Base-by-base conservation (phyloP, 345 rosid genomes). In the Conringia planisiliqua region DNA sequence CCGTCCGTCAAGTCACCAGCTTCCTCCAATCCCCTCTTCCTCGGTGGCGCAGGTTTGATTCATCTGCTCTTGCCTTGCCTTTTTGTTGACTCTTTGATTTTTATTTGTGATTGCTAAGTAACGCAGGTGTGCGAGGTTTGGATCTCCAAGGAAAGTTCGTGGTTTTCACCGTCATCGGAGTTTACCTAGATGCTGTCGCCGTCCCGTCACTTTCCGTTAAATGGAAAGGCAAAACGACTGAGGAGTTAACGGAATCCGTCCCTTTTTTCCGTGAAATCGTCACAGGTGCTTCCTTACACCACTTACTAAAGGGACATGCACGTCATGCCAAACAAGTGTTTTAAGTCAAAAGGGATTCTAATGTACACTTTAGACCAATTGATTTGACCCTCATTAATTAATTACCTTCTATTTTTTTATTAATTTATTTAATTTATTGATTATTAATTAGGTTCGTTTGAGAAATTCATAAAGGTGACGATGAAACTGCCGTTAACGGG, bases 251-350 rank as follows among this genome's bases (percentile, higher is more conserved):
- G 54, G 86, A 85, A 20, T 90, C 95, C 64, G 84, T 80, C 16
- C 90, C 83, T 64, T 94, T 91, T 75, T 90, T 85, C 60, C 82
- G 95, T 65, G 95, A 91, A 47, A 74, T 94, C 57, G 91, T 94
- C 56, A 87, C 93, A 17, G 98, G 97, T 93, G 8, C 52, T 57
- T 20, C 7, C 5, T 58, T 14, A 30, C 43, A 17, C 17, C 32
- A 46, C 54, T 18, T 24, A 43, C 36, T 38, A 20, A 6, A 27
- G 12, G 0, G 32, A 33, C 61, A n/a, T n/a, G n/a, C n/a, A 60
- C 35, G 36, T 20, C 38, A 50, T n/a, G 40, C 35, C 10, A 36
- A n/a, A n/a, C n/a, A n/a, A 59, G 10, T 36, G 16, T 18, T 59
- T 36, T 1, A 60, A 60, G 46, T 35, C 27, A 59, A 6, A 58